Conservation (phyloP, 305 asterid species). For the Fraxinus paxiana region DNA sequence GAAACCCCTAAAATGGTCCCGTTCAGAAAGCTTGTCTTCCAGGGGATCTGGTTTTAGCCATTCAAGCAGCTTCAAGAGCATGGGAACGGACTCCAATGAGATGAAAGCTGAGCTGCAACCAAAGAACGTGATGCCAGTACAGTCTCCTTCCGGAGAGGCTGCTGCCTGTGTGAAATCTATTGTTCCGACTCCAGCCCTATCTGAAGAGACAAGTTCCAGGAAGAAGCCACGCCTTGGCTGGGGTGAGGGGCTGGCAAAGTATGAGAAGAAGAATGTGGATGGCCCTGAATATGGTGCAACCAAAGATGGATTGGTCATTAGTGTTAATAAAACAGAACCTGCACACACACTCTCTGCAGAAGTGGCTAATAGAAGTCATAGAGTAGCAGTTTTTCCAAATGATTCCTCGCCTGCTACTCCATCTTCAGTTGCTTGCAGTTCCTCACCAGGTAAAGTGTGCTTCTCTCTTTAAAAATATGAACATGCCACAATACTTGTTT, state of each 20-base stretch:
- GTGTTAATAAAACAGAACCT: constrained; percentile 42
- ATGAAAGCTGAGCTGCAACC: constrained; percentile 49
- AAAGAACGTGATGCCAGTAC: constrained; percentile 43
- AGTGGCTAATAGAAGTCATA: constrained; percentile 59
- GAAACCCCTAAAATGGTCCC: constrained; percentile 77
- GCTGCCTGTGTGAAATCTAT: constrained; percentile 41
- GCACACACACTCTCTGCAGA: constrained; percentile 35
- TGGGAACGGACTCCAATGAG: constrained; percentile 59
- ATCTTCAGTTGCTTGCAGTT: constrained; percentile 78
- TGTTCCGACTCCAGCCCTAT: constrained; percentile 44
- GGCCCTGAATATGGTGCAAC: constrained; percentile 58
- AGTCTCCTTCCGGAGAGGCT: constrained; percentile 43
- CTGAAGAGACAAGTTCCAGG: constrained; percentile 70
- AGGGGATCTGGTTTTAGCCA: constrained; percentile 76
- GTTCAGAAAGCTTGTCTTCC: constrained; percentile 76
- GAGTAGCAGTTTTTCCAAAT: constrained; percentile 40
- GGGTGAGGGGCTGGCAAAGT: constrained; percentile 98
- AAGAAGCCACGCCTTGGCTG: constrained; percentile 98
- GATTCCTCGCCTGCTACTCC: constrained; percentile 77
- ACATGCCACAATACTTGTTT: background rate
- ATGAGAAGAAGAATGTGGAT: constrained; percentile 85
- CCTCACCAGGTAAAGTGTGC: constrained; percentile 70
- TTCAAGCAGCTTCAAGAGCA: constrained; percentile 67
- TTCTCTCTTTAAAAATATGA: background rate
- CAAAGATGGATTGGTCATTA: constrained; percentile 35